Evolutionary conservation across 2,329 filamentous ascomycete species (phyloP).

Genomic region (Trichophyton simii): DNA sequence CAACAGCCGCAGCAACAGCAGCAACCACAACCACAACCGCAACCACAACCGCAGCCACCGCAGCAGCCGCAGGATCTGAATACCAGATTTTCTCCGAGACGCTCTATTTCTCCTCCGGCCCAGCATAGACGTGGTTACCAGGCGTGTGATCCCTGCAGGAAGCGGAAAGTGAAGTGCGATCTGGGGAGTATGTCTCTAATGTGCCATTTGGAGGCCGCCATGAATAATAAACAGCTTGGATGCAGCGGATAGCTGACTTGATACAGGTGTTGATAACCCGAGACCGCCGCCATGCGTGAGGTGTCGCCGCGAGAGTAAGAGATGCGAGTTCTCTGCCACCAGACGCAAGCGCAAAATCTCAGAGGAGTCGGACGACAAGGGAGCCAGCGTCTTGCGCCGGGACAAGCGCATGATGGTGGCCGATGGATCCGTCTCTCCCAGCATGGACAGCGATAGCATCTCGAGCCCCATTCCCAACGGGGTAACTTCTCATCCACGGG

Average conservation of each 20-base stretch:
- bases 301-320: conserved; percentile 87
- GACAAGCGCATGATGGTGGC: conserved; percentile 42
- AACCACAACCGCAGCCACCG: not conserved
- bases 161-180: conserved; percentile 39
- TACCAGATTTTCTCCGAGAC: conserved; percentile 19
- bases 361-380: conserved; percentile 35
- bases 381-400: conserved; percentile 31
- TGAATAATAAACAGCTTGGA: not conserved
- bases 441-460: conserved; percentile 10
- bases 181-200: conserved; percentile 30
- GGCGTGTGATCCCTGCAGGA: conserved; percentile 38
- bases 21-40: conserved; percentile 1
- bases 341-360: conserved; percentile 76
- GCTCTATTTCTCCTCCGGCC: conserved; percentile 23
- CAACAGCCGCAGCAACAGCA: conserved; percentile 1
- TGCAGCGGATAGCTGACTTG: not conserved
- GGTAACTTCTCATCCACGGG: conserved; percentile 9
- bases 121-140: conserved; percentile 38
- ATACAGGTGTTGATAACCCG: conserved; percentile 65
- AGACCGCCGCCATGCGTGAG: conserved; percentile 87
- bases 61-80: conserved; percentile 14
- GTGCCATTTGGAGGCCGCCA: no score
- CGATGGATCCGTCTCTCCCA: conserved; percentile 24
- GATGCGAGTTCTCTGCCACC: conserved; percentile 93
- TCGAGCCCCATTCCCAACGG: conserved; percentile 8